Percentiles rank a stretch among this genome's conserved stretches.
phyloP scores from a whole-genome alignment of 2,329 filamentous ascomycete genomes.

The Penicillium brasilianum region DNA sequence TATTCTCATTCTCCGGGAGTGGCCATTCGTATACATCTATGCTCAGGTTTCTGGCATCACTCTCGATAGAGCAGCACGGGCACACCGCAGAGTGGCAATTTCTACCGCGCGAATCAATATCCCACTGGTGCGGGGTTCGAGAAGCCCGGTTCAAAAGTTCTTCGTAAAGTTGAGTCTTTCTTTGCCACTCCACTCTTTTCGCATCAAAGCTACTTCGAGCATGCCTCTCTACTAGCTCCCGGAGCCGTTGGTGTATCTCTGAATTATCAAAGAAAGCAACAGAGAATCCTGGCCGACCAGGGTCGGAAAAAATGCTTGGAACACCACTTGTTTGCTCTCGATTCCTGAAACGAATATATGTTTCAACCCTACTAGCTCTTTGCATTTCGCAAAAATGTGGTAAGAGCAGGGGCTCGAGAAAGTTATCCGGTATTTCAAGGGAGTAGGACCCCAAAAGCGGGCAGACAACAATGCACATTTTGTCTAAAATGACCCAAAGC shows the following conservation, averaged over 20 bases:
- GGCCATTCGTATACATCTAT: slow-evolving; percentile 63
- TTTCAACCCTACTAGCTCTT: slow-evolving; percentile 13
- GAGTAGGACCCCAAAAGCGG: slow-evolving; percentile 53
- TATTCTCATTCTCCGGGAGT: slow-evolving; percentile 41
- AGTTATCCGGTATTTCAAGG: slow-evolving; percentile 46
- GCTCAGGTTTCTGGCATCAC: slow-evolving; percentile 41
- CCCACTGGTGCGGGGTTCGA: slow-evolving; percentile 1
- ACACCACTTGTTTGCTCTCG: slow-evolving; percentile 47
- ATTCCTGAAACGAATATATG: slow-evolving; percentile 15
- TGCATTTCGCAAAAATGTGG: slow-evolving; percentile 37
- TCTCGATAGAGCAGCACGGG: slow-evolving; percentile 40
- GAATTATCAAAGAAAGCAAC: slow-evolving; percentile 54
- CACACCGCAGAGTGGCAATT: slow-evolving; percentile 23
- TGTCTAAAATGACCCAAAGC: slow-evolving; percentile 63
- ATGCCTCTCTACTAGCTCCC: slow-evolving; percentile 7
- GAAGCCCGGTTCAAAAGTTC: slow-evolving; percentile 11
- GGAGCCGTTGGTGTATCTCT: slow-evolving; percentile 40
- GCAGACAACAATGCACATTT: slow-evolving; percentile 42
- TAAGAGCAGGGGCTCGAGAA: slow-evolving; percentile 55
- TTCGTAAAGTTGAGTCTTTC: slow-evolving; percentile 7
- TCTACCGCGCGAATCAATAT: background rate
- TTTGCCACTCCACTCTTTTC: slow-evolving; percentile 10
- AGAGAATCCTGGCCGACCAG: slow-evolving; percentile 46
- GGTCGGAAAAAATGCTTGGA: slow-evolving; percentile 44
- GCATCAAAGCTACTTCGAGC: slow-evolving; percentile 1